Percentiles rank a stretch among this genome's conserved stretches.
Conservation (phyloP, 2,329 filamentous ascomycete genomes). For the Botrytis squamosa region DNA sequence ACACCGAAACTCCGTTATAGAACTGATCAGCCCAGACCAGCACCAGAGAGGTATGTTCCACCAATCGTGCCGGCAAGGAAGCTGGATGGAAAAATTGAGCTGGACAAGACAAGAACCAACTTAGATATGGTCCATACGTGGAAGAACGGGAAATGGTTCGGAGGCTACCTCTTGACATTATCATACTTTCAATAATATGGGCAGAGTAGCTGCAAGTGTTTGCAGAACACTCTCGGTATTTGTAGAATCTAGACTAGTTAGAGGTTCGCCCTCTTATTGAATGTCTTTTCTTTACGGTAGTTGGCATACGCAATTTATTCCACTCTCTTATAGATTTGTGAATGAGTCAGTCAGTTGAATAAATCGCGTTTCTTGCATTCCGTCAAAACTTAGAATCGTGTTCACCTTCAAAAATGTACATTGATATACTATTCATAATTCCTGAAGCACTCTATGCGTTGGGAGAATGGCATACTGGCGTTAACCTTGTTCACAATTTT, state of each 20-base stretch:
- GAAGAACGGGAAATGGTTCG: not conserved
- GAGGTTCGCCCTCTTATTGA: not conserved
- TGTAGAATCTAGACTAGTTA: not conserved
- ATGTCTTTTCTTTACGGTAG: not conserved
- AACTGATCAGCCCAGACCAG: not conserved
- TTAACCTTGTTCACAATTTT: not conserved
- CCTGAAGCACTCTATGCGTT: not conserved
- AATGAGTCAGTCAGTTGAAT: not conserved
- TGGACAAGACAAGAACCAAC: not conserved
- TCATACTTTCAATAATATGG: fast-evolving
- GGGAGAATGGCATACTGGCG: not conserved
- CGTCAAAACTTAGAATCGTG: not conserved
- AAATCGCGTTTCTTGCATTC: not conserved
- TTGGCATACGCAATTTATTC: not conserved
- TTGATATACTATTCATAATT: not conserved
- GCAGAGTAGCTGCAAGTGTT: not conserved
- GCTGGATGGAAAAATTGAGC: not conserved
- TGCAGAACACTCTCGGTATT: not conserved
- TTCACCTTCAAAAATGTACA: too few relatives aligned
- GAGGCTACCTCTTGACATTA: not conserved
- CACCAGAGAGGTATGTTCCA: not conserved
- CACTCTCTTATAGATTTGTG: not conserved
- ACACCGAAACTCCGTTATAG: not conserved
- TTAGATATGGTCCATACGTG: not conserved
- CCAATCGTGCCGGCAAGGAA: not conserved